Evolutionary conservation across 2,329 filamentous ascomycete species (phyloP).

Genomic region (Lasiodiplodia theobromae): DNA sequence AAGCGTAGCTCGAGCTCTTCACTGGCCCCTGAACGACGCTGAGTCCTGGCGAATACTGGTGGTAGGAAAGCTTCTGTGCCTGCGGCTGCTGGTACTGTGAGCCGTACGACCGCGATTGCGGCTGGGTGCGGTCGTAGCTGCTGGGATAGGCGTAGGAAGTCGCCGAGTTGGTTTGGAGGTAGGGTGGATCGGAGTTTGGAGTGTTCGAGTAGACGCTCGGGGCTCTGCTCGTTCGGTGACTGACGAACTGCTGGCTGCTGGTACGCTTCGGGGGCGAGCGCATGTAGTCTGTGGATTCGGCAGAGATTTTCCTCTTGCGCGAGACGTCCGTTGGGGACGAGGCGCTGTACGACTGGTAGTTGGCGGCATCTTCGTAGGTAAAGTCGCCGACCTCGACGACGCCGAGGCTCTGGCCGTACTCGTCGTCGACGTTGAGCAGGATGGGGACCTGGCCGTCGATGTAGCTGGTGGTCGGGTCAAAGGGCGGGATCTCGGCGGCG

Average conservation of each 20-base stretch:
- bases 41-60: conserved; percentile 32
- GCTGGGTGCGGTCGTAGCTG: conserved; percentile 48
- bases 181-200: conserved; percentile 45
- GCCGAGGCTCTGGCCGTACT: conserved; percentile 58
- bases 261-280: conserved; percentile 58
- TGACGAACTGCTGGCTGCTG: conserved; percentile 53
- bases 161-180: conserved; percentile 45
- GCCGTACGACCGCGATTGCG: conserved; percentile 32
- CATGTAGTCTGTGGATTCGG: conserved; percentile 55
- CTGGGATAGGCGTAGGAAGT: conserved; percentile 45
- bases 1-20: conserved; percentile 38
- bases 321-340: conserved; percentile 44
- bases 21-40: conserved; percentile 32
- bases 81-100: conserved; percentile 26
- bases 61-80: conserved; percentile 32
- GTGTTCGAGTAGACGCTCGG: conserved; percentile 41
- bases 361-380: conserved; percentile 60
- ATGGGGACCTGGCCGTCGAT: conserved; percentile 64
- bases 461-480: conserved; percentile 64
- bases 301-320: conserved; percentile 65
- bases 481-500: conserved; percentile 73
- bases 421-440: conserved; percentile 66
- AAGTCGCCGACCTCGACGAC: conserved; percentile 67
- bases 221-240: conserved; percentile 16
- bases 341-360: conserved; percentile 43